Evolutionary conservation across 441 rosid species (phyloP).

Genomic region (Gossypium laxum): DNA sequence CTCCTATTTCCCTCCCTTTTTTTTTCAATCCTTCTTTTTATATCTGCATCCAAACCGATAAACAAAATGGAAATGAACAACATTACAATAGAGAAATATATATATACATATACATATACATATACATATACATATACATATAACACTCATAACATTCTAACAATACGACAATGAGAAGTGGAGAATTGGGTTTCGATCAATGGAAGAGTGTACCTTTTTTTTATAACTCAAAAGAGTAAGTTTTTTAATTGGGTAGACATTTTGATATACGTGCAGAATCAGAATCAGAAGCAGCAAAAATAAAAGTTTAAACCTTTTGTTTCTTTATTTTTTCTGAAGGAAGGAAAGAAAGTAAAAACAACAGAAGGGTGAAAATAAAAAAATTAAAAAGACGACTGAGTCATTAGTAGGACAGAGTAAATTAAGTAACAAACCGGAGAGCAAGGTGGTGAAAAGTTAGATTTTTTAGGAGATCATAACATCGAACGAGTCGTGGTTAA

Average conservation of each 20-base stretch:
- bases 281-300: background rate
- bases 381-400: background rate
- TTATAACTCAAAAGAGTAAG: constrained; percentile 21
- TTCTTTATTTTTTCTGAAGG: background rate
- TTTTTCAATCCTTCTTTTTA: background rate
- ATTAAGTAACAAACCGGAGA: constrained; percentile 24
- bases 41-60: constrained; percentile 23
- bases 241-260: constrained; percentile 31
- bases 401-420: background rate
- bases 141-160: background rate
- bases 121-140: background rate
- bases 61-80: background rate
- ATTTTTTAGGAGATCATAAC: constrained; percentile 41
- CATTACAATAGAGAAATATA: background rate
- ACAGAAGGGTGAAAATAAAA: background rate
- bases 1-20: constrained; percentile 3
- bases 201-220: background rate
- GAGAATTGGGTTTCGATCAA: constrained; percentile 5
- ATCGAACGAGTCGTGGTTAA: constrained; percentile 25
- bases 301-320: background rate
- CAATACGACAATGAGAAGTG: background rate
- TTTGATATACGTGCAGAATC: constrained; percentile 20
- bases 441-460: constrained; percentile 37
- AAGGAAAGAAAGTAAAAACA: background rate
- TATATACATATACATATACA: too few species aligned